phyloP scores from a whole-genome alignment of 352 stramenopile species.

The Phytophthora foliorum region DNA sequence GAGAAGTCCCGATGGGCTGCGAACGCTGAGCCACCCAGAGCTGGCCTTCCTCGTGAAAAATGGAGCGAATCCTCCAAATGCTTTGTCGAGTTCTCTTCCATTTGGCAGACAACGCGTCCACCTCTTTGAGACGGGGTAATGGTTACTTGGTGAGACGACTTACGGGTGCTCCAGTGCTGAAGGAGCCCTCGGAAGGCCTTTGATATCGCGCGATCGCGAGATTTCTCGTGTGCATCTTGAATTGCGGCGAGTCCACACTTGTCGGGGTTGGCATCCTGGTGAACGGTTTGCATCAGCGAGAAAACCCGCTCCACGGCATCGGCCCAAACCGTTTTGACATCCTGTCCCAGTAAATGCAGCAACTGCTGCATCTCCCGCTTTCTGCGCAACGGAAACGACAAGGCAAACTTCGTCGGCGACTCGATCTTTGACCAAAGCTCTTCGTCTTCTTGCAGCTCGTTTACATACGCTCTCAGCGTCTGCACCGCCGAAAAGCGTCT shows the following conservation, averaged over 20 bases:
- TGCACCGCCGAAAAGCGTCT: conserved; percentile 35
- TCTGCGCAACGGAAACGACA: conserved; percentile 42
- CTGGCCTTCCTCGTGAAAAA: conserved; percentile 8
- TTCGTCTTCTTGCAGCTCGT: conserved; percentile 32
- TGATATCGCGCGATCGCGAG: conserved; percentile 26
- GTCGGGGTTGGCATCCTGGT: conserved; percentile 8
- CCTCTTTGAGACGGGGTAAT: conserved; percentile 22
- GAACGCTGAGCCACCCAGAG: not conserved
- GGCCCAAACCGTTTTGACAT: conserved; percentile 37
- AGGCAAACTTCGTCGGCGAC: conserved; percentile 33
- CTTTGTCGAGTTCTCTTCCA: conserved; percentile 24
- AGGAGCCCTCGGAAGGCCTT: conserved; percentile 38
- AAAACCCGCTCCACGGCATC: conserved; percentile 43
- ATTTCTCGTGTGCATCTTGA: conserved; percentile 13
- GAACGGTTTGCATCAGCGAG: conserved; percentile 26
- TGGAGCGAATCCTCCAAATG: not conserved
- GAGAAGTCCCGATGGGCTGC: not conserved
- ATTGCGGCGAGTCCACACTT: not conserved
- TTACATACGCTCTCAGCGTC: conserved; percentile 30
- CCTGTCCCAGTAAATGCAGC: conserved; percentile 30
- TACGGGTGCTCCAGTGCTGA: conserved; percentile 32
- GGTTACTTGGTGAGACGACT: conserved; percentile 23
- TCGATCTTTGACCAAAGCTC: conserved; percentile 39
- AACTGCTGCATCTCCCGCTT: conserved; percentile 49
- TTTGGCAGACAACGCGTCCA: conserved; percentile 22